phyloP scores from a whole-genome alignment of 257 asterid genomes.

The Buddleja alternifolia region DNA sequence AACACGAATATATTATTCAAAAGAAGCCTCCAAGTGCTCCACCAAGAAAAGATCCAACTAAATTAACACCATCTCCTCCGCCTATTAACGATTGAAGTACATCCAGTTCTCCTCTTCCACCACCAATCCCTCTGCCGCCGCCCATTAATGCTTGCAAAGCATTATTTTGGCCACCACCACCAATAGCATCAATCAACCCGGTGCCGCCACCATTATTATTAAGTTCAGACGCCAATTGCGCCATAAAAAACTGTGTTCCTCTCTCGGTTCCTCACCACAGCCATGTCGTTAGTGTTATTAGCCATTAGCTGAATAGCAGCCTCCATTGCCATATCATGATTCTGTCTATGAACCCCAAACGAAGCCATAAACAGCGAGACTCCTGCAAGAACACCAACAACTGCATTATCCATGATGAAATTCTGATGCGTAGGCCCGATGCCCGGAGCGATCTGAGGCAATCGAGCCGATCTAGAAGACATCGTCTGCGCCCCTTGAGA shows the following conservation, averaged over 20 bases:
- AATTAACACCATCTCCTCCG: slow-evolving; percentile 43
- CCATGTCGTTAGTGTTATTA: slow-evolving; percentile 27
- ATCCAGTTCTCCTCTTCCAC: slow-evolving; percentile 21
- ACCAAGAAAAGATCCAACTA: slow-evolving; percentile 44
- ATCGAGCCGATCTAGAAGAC: slow-evolving; percentile 28
- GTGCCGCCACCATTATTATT: slow-evolving; percentile 26
- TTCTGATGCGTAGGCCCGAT: slow-evolving; percentile 16
- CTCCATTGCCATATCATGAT: slow-evolving; percentile 24
- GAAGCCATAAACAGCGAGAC: slow-evolving; percentile 10
- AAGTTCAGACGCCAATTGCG: slow-evolving; percentile 15
- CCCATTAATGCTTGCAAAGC: slow-evolving; percentile 15
- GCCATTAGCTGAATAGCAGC: slow-evolving; percentile 30
- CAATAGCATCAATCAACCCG: slow-evolving; percentile 14
- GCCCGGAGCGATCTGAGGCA: slow-evolving; percentile 27
- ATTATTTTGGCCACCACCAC: not conserved
- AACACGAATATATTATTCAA: too few relatives aligned
- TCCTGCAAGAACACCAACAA: slow-evolving; percentile 32
- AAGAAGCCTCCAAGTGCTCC: slow-evolving; percentile 36
- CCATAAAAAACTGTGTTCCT: slow-evolving; percentile 21
- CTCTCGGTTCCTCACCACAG: slow-evolving; percentile 28
- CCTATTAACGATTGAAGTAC: not conserved
- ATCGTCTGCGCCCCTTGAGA: slow-evolving; percentile 12
- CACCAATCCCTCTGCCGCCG: too few relatives aligned
- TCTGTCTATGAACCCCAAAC: slow-evolving; percentile 13
- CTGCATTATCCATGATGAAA: not conserved